A percentile compares a stretch with the other conserved stretches of the same genome.
These are phyloP conservation scores for Eucalyptus polyanthemos DNA, from an alignment of 345 rosid genomes.

Conservation along the genomic window DNA sequence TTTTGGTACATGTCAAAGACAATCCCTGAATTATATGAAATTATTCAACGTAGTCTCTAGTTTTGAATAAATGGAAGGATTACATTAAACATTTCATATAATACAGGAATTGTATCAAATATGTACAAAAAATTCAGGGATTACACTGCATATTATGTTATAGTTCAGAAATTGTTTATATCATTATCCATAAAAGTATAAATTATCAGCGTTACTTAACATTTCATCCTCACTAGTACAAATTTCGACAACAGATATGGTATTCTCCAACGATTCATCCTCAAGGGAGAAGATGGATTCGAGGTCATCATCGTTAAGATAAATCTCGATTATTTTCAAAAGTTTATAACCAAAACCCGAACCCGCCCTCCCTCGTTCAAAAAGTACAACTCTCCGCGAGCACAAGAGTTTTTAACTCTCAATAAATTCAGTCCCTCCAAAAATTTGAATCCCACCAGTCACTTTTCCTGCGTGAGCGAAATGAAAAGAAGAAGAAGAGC, in stretches of 20 bases:
- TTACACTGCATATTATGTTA: rapidly evolving
- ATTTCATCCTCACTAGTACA: neutral
- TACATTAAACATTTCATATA: no score
- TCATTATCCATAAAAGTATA: no score
- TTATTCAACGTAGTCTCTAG: rapidly evolving
- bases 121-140: rapidly evolving
- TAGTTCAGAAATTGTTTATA: rapidly evolving
- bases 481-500: neutral
- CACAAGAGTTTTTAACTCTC: neutral
- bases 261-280: neutral
- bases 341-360: no score
- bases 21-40: rapidly evolving
- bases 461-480: neutral
- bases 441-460: neutral
- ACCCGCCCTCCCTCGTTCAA: neutral
- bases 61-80: no score
- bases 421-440: neutral
- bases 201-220: rapidly evolving
- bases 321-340: no score
- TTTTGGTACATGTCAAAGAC: no score
- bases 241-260: rapidly evolving
- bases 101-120: no score
- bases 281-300: no score
- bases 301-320: rapidly evolving
- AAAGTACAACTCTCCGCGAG: neutral